Evolutionary conservation across 1,284 basidiomycete genomes (phyloP).

Genomic region (Cryptococcus sp.): DNA sequence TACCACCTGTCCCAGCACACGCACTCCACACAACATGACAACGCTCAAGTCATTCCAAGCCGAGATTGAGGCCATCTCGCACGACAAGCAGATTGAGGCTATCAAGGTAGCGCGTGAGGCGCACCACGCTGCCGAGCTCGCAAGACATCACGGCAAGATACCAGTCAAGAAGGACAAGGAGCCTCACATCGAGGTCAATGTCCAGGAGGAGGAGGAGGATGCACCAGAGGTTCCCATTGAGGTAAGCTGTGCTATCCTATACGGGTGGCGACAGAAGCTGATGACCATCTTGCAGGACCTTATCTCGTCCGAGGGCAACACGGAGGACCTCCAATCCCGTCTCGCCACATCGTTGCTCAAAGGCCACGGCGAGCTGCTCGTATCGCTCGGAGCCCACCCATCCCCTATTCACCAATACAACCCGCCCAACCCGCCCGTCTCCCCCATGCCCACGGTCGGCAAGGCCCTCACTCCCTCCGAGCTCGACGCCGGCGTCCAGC

Average conservation of each 20-base stretch:
- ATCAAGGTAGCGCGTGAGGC: slow-evolving; percentile 41
- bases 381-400: slow-evolving; percentile 43
- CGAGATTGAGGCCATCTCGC: slow-evolving; percentile 46
- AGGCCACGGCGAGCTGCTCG: slow-evolving; percentile 44
- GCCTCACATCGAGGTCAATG: slow-evolving; percentile 10
- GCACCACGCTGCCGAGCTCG: slow-evolving; percentile 40
- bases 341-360: slow-evolving; percentile 37
- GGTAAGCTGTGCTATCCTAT: slow-evolving; percentile 22
- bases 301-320: slow-evolving; percentile 20
- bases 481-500: slow-evolving; percentile 27
- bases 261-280: not conserved
- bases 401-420: slow-evolving; percentile 26
- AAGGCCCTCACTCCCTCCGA: slow-evolving; percentile 19
- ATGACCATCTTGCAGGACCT: slow-evolving; percentile 24
- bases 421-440: slow-evolving; percentile 10
- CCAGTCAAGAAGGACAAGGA: slow-evolving; percentile 20
- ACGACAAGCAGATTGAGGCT: slow-evolving; percentile 41
- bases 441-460: slow-evolving; percentile 20
- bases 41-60: slow-evolving; percentile 49
- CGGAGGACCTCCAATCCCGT: slow-evolving; percentile 32
- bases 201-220: slow-evolving; percentile 18
- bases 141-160: slow-evolving; percentile 37
- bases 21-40: slow-evolving; percentile 28
- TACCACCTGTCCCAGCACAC: too few relatives aligned
- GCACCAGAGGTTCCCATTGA: slow-evolving; percentile 26